Evolutionary conservation across 2,329 filamentous ascomycete genomes (phyloP), one percentile per base, ranked within the genome.

Genomic region (Sporothrix curviconia): DNA sequence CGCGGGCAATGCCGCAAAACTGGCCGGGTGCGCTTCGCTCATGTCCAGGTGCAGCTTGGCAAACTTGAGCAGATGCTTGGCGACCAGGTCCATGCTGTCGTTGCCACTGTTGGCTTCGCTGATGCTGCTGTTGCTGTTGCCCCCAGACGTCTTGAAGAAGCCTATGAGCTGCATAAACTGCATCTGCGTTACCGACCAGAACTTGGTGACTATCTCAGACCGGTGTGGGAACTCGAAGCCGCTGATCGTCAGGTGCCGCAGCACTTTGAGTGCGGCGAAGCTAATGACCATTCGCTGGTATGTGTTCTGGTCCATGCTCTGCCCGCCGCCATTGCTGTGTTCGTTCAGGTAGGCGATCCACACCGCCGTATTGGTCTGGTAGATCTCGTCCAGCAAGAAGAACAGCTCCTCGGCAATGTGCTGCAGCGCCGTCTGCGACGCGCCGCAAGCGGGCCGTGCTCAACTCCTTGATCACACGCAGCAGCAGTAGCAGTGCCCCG

Each of bases 11-110:
- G 90, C 77, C 1, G 86, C 85, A 70, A 96, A 97, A 56, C 90
- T 89, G 3, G 88, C 85, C 1, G 92, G 85, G 68, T 96, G 91
- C 5, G 78, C 74, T 51, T 83, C 83, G 1, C 90, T 84, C 86
- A 97, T 92, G 57, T 90, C 86, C 39, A 95, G 79, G 68, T 97
- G 94, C 3, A 99, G 76, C 71, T 97, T 99, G 3, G 92, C 86
- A 51, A 97, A 86, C 67, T 97, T 92, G 42, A 96, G 74, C 2
- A 96, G 76, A 67, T 96, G 92, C 68, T 91, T 95, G 63, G 89
- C 88, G n/a, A 95, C 75, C 24, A 87, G 68, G 36, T 79, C 80
- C 59, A 84, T 25, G 15, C 25, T 39, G 8, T 37, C 28, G 43
- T 34, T 25, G 36, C 32, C 42, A 9, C n/a, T 34, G 22, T 8